Base-by-base conservation (phyloP, 2,329 filamentous ascomycete species). In the Botryosphaeria agaves region DNA sequence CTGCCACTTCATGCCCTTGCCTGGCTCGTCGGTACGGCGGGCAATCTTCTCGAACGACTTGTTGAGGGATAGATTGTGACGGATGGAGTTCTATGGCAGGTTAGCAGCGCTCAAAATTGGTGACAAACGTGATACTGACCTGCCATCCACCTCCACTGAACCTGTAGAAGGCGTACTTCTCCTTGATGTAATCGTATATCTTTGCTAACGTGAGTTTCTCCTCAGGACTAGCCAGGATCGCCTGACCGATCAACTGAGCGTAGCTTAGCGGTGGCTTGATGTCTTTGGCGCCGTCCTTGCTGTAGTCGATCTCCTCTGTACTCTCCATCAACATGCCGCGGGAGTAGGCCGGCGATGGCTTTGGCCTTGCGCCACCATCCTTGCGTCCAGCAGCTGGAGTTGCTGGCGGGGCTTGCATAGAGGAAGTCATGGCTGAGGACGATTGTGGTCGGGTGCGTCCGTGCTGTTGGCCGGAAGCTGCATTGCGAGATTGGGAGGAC, bases 1-100 rank as follows among this genome's bases (percentile, higher is more conserved):
- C 53, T 87, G 82, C 89, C 89, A 98, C 51, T 95, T 95, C 84
- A 94, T 95, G 17, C 89, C 89, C 52, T 98, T 98, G 8, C 89
- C 89, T 14, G 89, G 89, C 50, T 98, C 89, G 42, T 95, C 83
- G 0, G 84, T 93, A 11, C 81, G 76, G 28, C 89, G 76, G 3
- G 89, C 80, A 6, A 93, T 79, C 53, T 98, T 98, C 43, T 84
- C 76, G 46, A 98, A 98, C 0, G 78, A 74, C 50, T 94, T 93
- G 53, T 92, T 95, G 25, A 98, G 58, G 1, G 89, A 95, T 9
- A 98, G 56, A 43, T 98, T 98, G 51, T 98, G 89, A 8, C 89
- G 76, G 41, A 98, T 98, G 0, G 84, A 94, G 51, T 98, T 98
- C 72, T 83, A 44, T 5, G 24, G 26, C 26, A 24, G 14, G 20